Percentiles rank a stretch among this genome's conserved stretches.
These are phyloP conservation scores for Jacaranda mimosifolia DNA, from an alignment of 257 asterid genomes.

Conservation along the genomic window DNA sequence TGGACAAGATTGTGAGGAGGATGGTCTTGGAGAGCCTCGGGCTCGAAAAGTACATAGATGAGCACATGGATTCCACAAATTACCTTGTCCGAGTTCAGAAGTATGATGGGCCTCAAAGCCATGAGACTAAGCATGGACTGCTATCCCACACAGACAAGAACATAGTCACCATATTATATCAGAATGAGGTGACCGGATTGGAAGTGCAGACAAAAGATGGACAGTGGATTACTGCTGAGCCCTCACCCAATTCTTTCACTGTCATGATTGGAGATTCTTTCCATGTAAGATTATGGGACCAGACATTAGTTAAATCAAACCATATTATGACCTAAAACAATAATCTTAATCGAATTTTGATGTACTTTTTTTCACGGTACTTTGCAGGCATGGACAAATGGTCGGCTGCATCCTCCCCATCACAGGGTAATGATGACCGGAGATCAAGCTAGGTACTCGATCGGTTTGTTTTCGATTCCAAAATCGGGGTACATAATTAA, in stretches of 20 bases:
- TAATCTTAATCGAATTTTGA: too few species aligned
- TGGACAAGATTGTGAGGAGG: slow-evolving; percentile 54
- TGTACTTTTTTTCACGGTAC: too few species aligned
- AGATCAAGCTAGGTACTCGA: slow-evolving; percentile 44
- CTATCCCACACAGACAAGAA: slow-evolving; percentile 61
- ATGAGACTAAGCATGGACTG: slow-evolving; percentile 48
- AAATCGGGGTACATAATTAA: slow-evolving; percentile 44
- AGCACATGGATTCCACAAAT: slow-evolving; percentile 53
- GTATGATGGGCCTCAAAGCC: slow-evolving; percentile 50
- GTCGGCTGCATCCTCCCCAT: slow-evolving; percentile 45
- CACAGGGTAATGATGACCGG: slow-evolving; percentile 58
- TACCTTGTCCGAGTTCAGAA: slow-evolving; percentile 62
- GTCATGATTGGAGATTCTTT: slow-evolving; percentile 65
- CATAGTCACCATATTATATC: slow-evolving; percentile 50
- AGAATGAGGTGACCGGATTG: slow-evolving; percentile 51
- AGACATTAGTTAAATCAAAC: too few species aligned
- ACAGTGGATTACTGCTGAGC: slow-evolving; percentile 50
- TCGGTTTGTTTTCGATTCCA: slow-evolving; percentile 37
- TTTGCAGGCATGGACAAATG: slow-evolving; percentile 69
- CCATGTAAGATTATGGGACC: slow-evolving; percentile 38
- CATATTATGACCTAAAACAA: too few species aligned
- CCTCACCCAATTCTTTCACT: slow-evolving; percentile 48
- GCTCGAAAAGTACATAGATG: slow-evolving; percentile 60
- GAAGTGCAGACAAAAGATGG: slow-evolving; percentile 59
- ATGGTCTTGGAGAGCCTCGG: slow-evolving; percentile 67